Base-by-base conservation (phyloP, 495 filamentous ascomycete genomes). In the Podospora sp. region DNA sequence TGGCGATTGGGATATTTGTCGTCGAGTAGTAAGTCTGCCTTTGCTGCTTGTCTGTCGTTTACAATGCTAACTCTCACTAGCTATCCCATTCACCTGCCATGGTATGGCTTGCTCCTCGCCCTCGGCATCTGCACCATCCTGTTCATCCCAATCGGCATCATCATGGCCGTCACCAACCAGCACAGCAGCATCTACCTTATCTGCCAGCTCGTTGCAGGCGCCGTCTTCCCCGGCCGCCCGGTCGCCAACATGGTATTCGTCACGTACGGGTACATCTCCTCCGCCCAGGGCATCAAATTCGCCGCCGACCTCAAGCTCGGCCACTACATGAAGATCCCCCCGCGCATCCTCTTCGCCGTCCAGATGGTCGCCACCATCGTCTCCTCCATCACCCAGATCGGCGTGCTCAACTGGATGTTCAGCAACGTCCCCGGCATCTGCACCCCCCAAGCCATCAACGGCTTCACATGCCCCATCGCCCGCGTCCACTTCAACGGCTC, bases 311-410 rank as follows among this genome's bases (percentile, higher is more conserved):
- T 95, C 63, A 96, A 96, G 74, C 86, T 96, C 0, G 93, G 93
- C 29, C 90, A 94, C 73, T 96, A 96, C 75, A 94, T 96, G 91
- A 96, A 96, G 77, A 93, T 96, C 60, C 92, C 93, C 20, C 92
- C 92, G 0, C 87, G 90, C 14, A 85, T 90, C 62, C 81, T 96
- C 9, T 96, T 96, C 78, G 78, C 80, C 6, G 90, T 94, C 4
- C 93, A 96, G 69, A 89, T 95, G 82, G 82, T 89, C 36, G 92
- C 92, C 26, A 94, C 92, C 0, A 79, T 92, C 63, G 81, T 96
- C 20, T 91, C 90, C 1, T 91, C 89, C 21, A 60, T 95, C 59
- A 94, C 90, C 0, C 92, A 96, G 70, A 92, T 94, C 72, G 83
- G 83, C 29, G 91, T 96, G 7, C 81, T 95, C 24, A 93, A 94